These are phyloP conservation scores for Papiliotrema nemorosa DNA, from an alignment of 1,284 basidiomycete genomes.

Conservation along the genomic window DNA sequence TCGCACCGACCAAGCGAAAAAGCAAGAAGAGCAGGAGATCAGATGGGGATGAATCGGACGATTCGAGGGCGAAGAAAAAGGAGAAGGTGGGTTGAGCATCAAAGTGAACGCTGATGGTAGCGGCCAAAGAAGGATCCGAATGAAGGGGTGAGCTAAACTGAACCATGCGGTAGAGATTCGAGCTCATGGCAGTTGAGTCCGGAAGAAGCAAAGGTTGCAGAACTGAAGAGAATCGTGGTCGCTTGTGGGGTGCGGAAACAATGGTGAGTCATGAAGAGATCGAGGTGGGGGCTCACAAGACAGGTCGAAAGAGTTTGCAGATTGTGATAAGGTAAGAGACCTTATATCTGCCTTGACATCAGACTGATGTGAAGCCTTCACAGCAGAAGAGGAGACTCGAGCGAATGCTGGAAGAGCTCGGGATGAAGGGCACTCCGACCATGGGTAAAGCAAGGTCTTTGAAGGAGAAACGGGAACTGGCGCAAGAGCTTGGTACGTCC, in stretches of 20 bases:
- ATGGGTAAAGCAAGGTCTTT: slow-evolving; percentile 73
- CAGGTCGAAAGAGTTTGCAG: slow-evolving; percentile 63
- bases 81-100: slow-evolving; percentile 45
- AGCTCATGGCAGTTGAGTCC: slow-evolving; percentile 22
- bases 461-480: slow-evolving; percentile 66
- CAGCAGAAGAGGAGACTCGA: slow-evolving; percentile 66
- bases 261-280: slow-evolving; percentile 56
- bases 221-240: slow-evolving; percentile 56
- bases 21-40: slow-evolving; percentile 1
- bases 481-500: slow-evolving; percentile 65
- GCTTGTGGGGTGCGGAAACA: slow-evolving; percentile 77
- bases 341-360: background rate
- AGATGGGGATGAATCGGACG: background rate
- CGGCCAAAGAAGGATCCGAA: slow-evolving; percentile 27
- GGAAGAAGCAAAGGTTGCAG: slow-evolving; percentile 38
- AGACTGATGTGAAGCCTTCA: slow-evolving; percentile 46
- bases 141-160: slow-evolving; percentile 24
- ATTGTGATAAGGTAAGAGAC: slow-evolving; percentile 51
- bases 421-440: slow-evolving; percentile 74
- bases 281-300: too few species aligned
- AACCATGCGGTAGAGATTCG: background rate
- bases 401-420: slow-evolving; percentile 63
- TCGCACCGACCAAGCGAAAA: slow-evolving; percentile 6
- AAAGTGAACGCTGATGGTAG: slow-evolving; percentile 13
- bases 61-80: slow-evolving; percentile 7